Percentiles rank a stretch among this genome's conserved stretches.
These are phyloP conservation scores for Eutrema heterophyllum DNA, from an alignment of 345 rosid genomes.

Conservation along the genomic window DNA sequence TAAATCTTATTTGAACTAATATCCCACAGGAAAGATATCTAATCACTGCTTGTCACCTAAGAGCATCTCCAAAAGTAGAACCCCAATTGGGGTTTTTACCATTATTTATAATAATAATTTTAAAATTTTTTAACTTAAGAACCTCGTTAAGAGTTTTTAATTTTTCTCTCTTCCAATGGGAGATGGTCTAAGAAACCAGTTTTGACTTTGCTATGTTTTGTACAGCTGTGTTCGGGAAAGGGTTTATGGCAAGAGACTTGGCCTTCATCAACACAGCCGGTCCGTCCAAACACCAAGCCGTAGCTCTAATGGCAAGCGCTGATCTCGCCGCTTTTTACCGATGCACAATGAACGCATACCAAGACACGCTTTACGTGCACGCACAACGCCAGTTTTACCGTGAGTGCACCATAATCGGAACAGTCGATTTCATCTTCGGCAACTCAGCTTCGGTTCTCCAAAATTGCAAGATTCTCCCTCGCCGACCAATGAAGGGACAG, in stretches of 20 bases:
- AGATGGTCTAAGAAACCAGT: constrained; percentile 3
- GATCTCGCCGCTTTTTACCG: constrained; percentile 63
- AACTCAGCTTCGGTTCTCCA: constrained; percentile 73
- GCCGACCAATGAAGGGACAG: constrained; percentile 55
- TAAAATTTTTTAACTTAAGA: too few species aligned
- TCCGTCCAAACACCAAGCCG: constrained; percentile 73
- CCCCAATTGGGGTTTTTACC: too few species aligned
- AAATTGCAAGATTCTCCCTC: constrained; percentile 60
- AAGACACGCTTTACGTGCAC: constrained; percentile 74
- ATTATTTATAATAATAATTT: too few species aligned
- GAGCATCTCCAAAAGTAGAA: too few species aligned
- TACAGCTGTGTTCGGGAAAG: constrained; percentile 69
- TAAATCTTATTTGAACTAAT: background rate
- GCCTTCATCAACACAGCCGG: constrained; percentile 74
- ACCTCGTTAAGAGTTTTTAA: too few species aligned
- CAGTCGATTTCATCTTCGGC: constrained; percentile 84
- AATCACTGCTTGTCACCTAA: background rate
- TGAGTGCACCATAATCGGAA: constrained; percentile 59
- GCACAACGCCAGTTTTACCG: constrained; percentile 80
- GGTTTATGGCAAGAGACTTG: constrained; percentile 64
- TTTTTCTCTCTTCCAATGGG: too few species aligned
- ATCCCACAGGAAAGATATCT: too few species aligned
- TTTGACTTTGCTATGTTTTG: background rate
- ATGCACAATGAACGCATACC: constrained; percentile 63
- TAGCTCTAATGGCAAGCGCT: constrained; percentile 63